phyloP scores from a whole-genome alignment of 306 rosid genomes.

The Sphenostylis stenocarpa region DNA sequence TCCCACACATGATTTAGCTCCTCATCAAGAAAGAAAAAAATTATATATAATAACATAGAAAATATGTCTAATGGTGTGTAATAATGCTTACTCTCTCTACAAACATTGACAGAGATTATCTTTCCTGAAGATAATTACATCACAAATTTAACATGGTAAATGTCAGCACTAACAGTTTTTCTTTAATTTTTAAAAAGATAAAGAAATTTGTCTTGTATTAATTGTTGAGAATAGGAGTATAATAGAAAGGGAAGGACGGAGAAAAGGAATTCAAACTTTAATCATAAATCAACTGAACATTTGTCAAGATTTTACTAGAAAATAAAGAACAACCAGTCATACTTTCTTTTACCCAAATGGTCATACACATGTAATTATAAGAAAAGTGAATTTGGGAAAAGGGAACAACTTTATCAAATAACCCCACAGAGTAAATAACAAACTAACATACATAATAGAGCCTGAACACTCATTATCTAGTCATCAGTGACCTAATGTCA shows the following conservation, averaged over 20 bases:
- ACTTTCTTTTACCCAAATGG: background rate
- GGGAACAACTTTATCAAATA: background rate
- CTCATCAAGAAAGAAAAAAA: background rate
- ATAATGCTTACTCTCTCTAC: background rate
- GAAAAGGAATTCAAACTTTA: background rate
- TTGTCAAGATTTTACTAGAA: background rate
- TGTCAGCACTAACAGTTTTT: background rate
- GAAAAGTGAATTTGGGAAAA: background rate
- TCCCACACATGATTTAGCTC: background rate
- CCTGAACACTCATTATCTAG: constrained; percentile 5
- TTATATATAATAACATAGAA: background rate
- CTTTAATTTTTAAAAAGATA: background rate
- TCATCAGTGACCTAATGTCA: background rate
- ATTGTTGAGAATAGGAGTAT: background rate
- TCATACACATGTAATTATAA: background rate
- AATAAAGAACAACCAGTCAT: background rate
- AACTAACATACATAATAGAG: background rate
- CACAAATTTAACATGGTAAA: background rate
- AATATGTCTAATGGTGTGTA: background rate
- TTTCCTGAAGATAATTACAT: background rate
- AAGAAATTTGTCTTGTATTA: background rate
- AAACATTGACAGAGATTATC: background rate
- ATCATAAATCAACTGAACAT: background rate
- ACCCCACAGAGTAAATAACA: background rate
- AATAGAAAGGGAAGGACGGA: background rate